Evolutionary conservation across 352 stramenopile genomes (phyloP).

Genomic region (Plasmopara muralis): DNA sequence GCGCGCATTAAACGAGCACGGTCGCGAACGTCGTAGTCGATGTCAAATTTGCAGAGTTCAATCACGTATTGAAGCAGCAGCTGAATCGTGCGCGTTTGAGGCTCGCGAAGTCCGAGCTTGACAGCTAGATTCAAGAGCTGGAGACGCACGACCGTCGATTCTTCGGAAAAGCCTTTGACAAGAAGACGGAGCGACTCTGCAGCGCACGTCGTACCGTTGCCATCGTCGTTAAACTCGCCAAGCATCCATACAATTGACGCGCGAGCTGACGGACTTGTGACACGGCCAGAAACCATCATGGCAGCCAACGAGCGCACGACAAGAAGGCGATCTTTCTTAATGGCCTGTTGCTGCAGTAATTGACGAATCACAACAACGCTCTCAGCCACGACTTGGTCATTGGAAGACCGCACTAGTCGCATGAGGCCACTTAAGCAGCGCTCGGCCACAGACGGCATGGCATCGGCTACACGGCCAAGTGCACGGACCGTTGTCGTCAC

Average conservation of each 20-base stretch:
- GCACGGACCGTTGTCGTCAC: slow-evolving; percentile 90
- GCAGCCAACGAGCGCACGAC: slow-evolving; percentile 73
- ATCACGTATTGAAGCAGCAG: slow-evolving; percentile 87
- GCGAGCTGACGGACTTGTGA: slow-evolving; percentile 66
- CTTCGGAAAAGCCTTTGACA: slow-evolving; percentile 81
- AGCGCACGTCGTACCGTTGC: slow-evolving; percentile 53
- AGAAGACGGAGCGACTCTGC: slow-evolving; percentile 84
- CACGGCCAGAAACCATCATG: slow-evolving; percentile 66
- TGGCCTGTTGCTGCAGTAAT: slow-evolving; percentile 86
- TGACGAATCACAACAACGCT: slow-evolving; percentile 94
- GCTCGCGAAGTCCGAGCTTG: slow-evolving; percentile 83
- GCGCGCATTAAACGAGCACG: slow-evolving; percentile 83
- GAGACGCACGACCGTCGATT: slow-evolving; percentile 83
- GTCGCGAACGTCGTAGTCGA: slow-evolving; percentile 90
- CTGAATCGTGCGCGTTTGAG: slow-evolving; percentile 63
- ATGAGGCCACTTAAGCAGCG: slow-evolving; percentile 88
- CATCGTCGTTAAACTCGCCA: slow-evolving; percentile 81
- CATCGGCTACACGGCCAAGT: slow-evolving; percentile 89
- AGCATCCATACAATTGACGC: slow-evolving; percentile 92
- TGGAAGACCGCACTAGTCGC: slow-evolving; percentile 77
- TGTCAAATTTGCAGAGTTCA: slow-evolving; percentile 89
- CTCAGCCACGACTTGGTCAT: slow-evolving; percentile 90
- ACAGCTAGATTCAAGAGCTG: slow-evolving; percentile 90
- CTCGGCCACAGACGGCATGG: slow-evolving; percentile 84
- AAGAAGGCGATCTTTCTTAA: slow-evolving; percentile 72